These are phyloP conservation scores for Dendrocalamus latiflorus DNA, from an alignment of 202 grass and related monocot species.

Conservation along the genomic window DNA sequence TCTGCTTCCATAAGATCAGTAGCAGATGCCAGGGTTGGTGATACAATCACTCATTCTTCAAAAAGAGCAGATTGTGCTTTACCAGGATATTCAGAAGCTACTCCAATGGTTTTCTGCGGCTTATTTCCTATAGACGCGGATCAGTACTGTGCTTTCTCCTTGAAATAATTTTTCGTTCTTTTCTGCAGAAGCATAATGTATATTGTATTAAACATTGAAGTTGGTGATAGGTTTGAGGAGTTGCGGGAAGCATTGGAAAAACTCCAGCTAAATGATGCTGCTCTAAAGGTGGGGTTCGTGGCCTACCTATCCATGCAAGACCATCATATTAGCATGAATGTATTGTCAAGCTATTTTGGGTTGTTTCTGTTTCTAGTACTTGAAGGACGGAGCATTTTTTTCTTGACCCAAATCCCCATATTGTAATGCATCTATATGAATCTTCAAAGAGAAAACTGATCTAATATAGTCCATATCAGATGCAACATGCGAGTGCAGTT, in stretches of 20 bases:
- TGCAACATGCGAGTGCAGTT: background rate
- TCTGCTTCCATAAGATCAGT: conserved; percentile 97
- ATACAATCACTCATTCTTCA: conserved; percentile 80
- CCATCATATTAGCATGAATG: conserved; percentile 9
- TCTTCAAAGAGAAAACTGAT: conserved; percentile 11
- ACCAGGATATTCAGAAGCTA: conserved; percentile 89
- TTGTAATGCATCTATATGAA: conserved; percentile 4
- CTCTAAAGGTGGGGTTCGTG: conserved; percentile 62
- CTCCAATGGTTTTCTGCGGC: conserved; percentile 96
- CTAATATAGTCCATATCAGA: conserved; percentile 16
- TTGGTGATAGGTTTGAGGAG: conserved; percentile 72
- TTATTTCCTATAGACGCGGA: conserved; percentile 94
- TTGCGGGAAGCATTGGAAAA: conserved; percentile 89
- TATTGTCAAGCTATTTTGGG: too few species aligned
- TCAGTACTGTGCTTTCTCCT: conserved; percentile 60
- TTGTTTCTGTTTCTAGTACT: too few species aligned
- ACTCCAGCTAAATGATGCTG: conserved; percentile 95
- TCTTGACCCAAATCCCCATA: background rate
- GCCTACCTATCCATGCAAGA: conserved; percentile 8
- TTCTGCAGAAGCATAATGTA: background rate
- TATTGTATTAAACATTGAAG: conserved; percentile 14
- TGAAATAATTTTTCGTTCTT: conserved; percentile 12
- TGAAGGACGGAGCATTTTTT: too few species aligned
- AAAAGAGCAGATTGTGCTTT: conserved; percentile 71
- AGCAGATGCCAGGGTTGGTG: conserved; percentile 90